Evolutionary conservation across 371 early-diverging fungal genomes (phyloP), one percentile per base, ranked within the genome.

Genomic region (Chytridium lagenaria): DNA sequence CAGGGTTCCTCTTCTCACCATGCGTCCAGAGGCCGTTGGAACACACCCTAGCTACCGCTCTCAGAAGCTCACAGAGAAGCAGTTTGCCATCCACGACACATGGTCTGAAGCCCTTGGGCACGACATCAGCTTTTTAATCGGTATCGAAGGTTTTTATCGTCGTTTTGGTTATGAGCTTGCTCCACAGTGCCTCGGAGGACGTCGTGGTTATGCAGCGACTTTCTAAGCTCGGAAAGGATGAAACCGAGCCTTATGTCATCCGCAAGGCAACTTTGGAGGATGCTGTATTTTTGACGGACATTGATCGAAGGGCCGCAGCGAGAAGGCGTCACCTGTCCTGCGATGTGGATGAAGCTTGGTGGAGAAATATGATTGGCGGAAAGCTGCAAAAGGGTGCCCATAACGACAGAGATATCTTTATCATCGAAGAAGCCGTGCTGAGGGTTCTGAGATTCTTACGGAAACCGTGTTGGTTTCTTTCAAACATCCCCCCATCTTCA

Each of bases 121-220:
- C 15, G 44, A 59, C n/a, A 1, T 76, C 28, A 52, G 34, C 63
- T 64, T 70, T 34, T 63, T 76, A 36, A 67, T 67, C 28, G 77
- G 77, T 28, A 10, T 76, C 39, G 52, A 52, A 1, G 63, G 37
- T 15, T 76, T 73, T 52, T 76, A 76, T 61, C 22, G 28, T 19
- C 73, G 73, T 10, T 76, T 76, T 44, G 77, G 77, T 33, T 76
- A 76, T 38, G 72, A 76, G 19, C 36, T 28, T n/a, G 50, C 50
- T 5, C 73, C 73, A 28, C 26, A 15, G n/a, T 50, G 67, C n/a
- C 37, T 49, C n/a, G 38, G 34, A 5, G 73, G 64, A n/a, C 36
- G 34, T 16, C 36, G 59, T 15, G 71, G 70, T 10, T 44, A 31
- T 36, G 12, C 33, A 26, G 52, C 65, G 15, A 37, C 33, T 30